Evolutionary conservation across 192 early-diverging fungal genomes (phyloP).

Genomic region (Backusella morwellensis): DNA sequence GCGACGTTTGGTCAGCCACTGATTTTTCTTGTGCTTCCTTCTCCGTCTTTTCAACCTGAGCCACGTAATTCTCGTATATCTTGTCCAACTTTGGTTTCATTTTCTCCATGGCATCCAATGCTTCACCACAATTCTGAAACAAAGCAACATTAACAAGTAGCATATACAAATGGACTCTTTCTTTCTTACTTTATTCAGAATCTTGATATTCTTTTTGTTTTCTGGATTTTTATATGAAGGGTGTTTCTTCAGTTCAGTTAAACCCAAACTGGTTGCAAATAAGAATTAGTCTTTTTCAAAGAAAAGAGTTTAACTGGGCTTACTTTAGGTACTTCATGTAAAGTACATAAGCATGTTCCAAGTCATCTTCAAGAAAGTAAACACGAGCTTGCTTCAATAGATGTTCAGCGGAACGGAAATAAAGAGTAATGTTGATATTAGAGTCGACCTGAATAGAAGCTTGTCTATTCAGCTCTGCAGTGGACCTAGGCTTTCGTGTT

Average conservation of each 20-base stretch:
- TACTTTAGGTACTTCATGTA: slow-evolving; percentile 67
- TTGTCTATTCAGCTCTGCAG: slow-evolving; percentile 32
- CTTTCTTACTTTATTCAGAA: slow-evolving; percentile 33
- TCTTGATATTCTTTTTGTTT: slow-evolving; percentile 31
- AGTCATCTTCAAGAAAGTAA: slow-evolving; percentile 64
- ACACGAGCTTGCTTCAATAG: slow-evolving; percentile 50
- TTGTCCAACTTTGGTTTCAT: slow-evolving; percentile 56
- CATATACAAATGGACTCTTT: neutral
- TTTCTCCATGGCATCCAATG: slow-evolving; percentile 51
- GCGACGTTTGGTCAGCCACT: neutral
- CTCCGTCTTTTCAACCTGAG: neutral
- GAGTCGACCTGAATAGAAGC: slow-evolving; percentile 30
- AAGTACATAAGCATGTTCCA: slow-evolving; percentile 66
- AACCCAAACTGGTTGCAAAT: slow-evolving; percentile 44
- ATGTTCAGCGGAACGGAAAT: slow-evolving; percentile 45
- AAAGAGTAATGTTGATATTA: slow-evolving; percentile 41
- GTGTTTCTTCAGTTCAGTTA: slow-evolving; percentile 59
- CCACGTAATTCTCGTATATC: slow-evolving; percentile 1
- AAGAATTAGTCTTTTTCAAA: neutral
- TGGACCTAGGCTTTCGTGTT: slow-evolving; percentile 22
- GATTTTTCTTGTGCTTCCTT: neutral
- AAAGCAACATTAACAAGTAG: slow-evolving; percentile 19
- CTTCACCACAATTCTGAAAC: slow-evolving; percentile 47
- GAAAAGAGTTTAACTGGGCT: neutral
- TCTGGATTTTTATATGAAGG: slow-evolving; percentile 48